Evolutionary conservation across 2,329 filamentous ascomycete species (phyloP), one percentile per base, ranked within the genome.

Genomic region (Capronia epimyces): DNA sequence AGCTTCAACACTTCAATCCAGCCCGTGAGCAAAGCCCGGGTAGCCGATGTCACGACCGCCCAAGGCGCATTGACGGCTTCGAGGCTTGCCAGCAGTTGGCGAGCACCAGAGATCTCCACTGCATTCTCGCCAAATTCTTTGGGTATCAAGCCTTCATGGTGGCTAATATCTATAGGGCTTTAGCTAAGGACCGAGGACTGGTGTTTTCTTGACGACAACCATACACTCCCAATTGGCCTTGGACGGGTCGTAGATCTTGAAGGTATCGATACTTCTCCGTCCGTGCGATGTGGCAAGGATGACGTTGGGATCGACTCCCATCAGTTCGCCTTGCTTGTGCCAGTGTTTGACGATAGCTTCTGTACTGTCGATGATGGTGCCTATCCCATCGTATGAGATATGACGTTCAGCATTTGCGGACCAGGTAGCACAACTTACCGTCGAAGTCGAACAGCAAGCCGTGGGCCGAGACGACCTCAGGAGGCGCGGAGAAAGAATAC

Each of bases 281-380:
- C 93, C 93, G 69, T 98, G 93, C 3, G 89, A 95, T 8, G 89
- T 95, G 63, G 88, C 79, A 21, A 97, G 78, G 62, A 98, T 97
- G 40, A 85, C 80, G 42, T 84, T 77, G n/a, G 88, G 87, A 59
- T 88, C 81, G 18, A 96, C 84, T 20, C 87, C 87, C 63, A 97
- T 84, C 66, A 95, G 87, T 8, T 79, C 77, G 43, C 86, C 74
- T 63, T 66, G 80, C 77, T 72, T 72, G 58, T 79, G 73, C 81
- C 81, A 84, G 66, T 82, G 75, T 64, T 83, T 82, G 55, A 81
- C 71, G 41, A 84, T 80, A n/a, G 81, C 71, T 58, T 68, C 68
- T 42, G 72, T 74, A 21, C 71, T 73, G 57, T 74, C 72, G 37
- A 74, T 66, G 44, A 74, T 73, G 22, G 72, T 74, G 8, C 71